These are phyloP conservation scores for Pharus latifolius DNA, from an alignment of 176 grass and related monocot species.

Conservation along the genomic window DNA sequence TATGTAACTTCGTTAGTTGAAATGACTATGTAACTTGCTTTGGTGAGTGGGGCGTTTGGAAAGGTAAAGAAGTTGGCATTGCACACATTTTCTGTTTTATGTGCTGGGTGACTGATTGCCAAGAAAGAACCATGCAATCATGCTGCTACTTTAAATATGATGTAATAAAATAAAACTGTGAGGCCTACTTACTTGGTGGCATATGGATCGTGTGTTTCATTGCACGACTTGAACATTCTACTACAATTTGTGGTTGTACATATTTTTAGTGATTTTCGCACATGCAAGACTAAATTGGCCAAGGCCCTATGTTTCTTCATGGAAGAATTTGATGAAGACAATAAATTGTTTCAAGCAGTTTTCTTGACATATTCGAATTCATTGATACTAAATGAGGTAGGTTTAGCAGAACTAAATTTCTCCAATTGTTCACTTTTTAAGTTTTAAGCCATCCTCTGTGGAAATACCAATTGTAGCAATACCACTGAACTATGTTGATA, in stretches of 20 bases:
- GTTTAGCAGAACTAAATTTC: too few species aligned
- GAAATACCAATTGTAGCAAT: not conserved
- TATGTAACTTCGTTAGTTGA: not conserved
- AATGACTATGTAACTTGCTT: too few species aligned
- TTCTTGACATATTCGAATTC: not conserved
- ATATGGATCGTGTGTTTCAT: not conserved
- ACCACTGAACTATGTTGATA: not conserved
- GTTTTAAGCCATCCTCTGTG: too few species aligned
- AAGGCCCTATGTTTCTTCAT: not conserved
- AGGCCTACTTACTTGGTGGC: not conserved
- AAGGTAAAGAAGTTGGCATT: not conserved
- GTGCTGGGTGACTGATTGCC: not conserved
- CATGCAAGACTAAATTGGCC: not conserved
- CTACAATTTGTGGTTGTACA: not conserved
- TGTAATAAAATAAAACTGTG: not conserved
- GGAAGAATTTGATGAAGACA: not conserved
- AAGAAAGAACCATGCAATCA: too few species aligned
- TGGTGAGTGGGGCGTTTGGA: not conserved
- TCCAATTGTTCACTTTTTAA: too few species aligned
- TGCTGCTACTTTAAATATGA: not conserved
- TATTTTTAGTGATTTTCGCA: not conserved
- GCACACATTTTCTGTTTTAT: not conserved
- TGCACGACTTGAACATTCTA: not conserved
- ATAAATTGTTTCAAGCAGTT: not conserved
- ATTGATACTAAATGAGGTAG: too few species aligned